Conservation (phyloP, 257 asterid species). For the Plantago ovata region DNA sequence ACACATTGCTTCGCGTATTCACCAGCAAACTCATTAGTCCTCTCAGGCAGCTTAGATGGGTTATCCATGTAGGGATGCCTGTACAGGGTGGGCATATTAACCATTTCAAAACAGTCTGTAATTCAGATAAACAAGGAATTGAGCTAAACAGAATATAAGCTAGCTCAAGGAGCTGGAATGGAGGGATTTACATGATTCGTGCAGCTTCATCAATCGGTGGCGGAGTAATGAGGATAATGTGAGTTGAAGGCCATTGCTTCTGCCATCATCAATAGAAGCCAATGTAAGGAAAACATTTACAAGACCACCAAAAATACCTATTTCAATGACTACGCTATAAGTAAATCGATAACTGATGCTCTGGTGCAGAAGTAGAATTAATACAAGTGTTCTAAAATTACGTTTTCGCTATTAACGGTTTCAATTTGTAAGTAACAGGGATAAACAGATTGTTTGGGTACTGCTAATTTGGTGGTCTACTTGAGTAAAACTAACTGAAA, state of each 20-base stretch:
- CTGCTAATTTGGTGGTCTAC: no score
- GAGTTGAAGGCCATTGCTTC: conserved; percentile 74
- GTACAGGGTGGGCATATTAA: neutral
- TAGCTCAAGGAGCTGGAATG: no score
- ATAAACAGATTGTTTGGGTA: no score
- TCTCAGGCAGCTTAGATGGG: conserved; percentile 56
- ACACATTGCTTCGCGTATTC: conserved; percentile 65
- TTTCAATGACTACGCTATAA: no score
- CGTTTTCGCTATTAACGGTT: no score
- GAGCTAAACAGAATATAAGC: no score
- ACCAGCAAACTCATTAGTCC: conserved; percentile 83
- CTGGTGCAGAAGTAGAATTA: no score
- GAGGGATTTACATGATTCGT: conserved; percentile 52
- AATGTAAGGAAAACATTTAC: conserved; percentile 1
- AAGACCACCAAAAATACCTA: neutral
- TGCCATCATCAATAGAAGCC: conserved; percentile 30
- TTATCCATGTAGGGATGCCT: conserved; percentile 50
- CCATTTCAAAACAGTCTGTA: neutral
- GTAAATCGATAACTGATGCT: no score
- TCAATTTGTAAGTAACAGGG: no score
- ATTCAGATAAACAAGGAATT: no score
- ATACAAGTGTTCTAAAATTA: no score
- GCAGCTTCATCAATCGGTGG: conserved; percentile 81
- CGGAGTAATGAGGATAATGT: conserved; percentile 70
- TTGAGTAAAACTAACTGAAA: no score